Conservation (phyloP, 208 protist species). For the Crithidia fasciculata region DNA sequence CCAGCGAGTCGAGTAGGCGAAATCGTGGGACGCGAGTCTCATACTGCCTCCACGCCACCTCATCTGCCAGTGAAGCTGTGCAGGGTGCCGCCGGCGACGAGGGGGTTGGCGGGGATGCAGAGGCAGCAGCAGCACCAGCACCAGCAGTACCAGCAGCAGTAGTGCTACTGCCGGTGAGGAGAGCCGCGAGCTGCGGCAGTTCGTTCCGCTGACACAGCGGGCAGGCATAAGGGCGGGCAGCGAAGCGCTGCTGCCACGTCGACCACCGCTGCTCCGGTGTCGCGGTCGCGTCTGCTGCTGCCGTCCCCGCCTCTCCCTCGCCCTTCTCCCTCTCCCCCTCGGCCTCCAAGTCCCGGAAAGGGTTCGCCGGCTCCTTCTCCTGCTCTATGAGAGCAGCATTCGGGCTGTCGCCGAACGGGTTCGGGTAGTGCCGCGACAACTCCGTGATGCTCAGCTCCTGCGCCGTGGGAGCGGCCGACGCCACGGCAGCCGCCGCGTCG, state of each 20-base stretch:
- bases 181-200: background rate
- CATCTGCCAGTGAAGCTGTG: conserved; percentile 8
- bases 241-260: conserved; percentile 16
- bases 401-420: conserved; percentile 81
- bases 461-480: conserved; percentile 13
- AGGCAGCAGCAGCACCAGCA: too few relatives aligned
- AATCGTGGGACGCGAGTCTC: conserved; percentile 35
- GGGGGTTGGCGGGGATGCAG: too few relatives aligned
- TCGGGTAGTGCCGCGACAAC: conserved; percentile 76
- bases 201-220: conserved; percentile 28
- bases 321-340: conserved; percentile 23
- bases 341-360: conserved; percentile 68
- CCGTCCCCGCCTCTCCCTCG: conserved; percentile 12
- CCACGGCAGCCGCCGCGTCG: background rate
- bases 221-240: conserved; percentile 26
- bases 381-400: conserved; percentile 65
- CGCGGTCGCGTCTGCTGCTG: background rate
- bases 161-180: background rate
- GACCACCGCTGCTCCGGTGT: background rate
- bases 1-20: conserved; percentile 62
- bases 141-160: too few relatives aligned
- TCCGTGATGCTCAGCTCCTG: conserved; percentile 55
- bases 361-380: conserved; percentile 82
- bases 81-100: background rate
- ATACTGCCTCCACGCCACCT: conserved; percentile 25